phyloP scores from a whole-genome alignment of 73 alveolate species.

The Paraurostyla sp. region DNA sequence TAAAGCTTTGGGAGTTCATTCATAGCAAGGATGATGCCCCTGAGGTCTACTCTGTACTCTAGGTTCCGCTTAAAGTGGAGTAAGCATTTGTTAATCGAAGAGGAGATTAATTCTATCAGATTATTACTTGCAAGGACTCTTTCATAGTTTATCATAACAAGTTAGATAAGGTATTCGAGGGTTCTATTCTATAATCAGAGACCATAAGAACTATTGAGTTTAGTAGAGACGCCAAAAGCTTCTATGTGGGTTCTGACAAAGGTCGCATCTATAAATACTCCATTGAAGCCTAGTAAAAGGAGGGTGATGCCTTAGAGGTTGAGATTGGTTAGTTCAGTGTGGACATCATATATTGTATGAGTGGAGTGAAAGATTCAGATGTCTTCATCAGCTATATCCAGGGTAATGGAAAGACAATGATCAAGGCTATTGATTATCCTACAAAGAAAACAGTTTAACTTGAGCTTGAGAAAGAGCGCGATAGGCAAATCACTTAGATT shows the following conservation, averaged over 20 bases:
- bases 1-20: conserved; percentile 68
- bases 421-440: background rate
- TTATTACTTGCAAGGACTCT: conserved; percentile 63
- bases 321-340: conserved; percentile 22
- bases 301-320: conserved; percentile 17
- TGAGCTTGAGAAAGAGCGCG: background rate
- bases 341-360: background rate
- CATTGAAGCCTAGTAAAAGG: conserved; percentile 18
- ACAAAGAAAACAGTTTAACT: background rate
- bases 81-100: conserved; percentile 43
- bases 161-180: conserved; percentile 29
- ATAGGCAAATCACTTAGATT: conserved; percentile 11
- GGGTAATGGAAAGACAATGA: conserved; percentile 45
- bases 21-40: conserved; percentile 66
- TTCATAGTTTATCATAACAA: conserved; percentile 62
- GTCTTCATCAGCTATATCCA: background rate
- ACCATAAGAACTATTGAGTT: conserved; percentile 40
- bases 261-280: conserved; percentile 44
- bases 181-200: background rate
- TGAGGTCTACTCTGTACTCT: conserved; percentile 57
- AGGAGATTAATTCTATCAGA: conserved; percentile 40
- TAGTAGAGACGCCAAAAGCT: background rate
- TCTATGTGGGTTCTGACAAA: conserved; percentile 50
- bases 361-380: background rate
- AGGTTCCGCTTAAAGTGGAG: conserved; percentile 49